Percentiles rank a stretch among this genome's conserved stretches.
Conservation (phyloP, 495 filamentous ascomycete genomes). For the Clohesyomyces aquaticus region DNA sequence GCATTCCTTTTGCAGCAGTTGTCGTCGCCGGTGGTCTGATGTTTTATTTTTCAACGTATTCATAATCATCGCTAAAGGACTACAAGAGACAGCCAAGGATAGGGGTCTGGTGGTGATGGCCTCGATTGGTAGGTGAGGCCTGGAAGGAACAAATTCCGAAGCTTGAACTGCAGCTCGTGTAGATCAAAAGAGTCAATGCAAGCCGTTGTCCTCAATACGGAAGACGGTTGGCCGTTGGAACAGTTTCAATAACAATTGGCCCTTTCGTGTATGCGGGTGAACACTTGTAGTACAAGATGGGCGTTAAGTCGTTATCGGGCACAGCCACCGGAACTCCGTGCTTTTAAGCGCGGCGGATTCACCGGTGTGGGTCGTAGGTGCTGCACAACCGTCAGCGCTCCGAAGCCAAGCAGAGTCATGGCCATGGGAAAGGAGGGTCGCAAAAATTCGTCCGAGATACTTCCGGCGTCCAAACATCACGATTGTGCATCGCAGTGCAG, state of each 20-base stretch:
- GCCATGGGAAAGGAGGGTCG: not conserved
- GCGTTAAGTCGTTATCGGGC: conserved; percentile 21
- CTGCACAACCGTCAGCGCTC: conserved; percentile 1
- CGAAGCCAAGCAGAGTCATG: not conserved
- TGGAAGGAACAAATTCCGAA: no score
- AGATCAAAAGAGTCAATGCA: not conserved
- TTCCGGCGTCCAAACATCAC: conserved; percentile 3
- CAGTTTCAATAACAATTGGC: not conserved
- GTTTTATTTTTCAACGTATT: not conserved
- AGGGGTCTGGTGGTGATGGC: not conserved
- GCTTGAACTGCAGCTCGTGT: not conserved
- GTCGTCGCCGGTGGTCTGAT: not conserved
- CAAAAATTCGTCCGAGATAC: not conserved
- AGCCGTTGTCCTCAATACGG: conserved; percentile 1
- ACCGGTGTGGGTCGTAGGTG: conserved; percentile 6
- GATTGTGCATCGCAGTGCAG: not conserved
- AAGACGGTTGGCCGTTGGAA: conserved; percentile 14
- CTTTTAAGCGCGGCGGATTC: conserved; percentile 20
- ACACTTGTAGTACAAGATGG: conserved; percentile 9
- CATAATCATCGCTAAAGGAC: not conserved
- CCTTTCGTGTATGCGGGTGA: conserved; percentile 29
- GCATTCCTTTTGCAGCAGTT: not conserved
- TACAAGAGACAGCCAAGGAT: conserved; percentile 1
- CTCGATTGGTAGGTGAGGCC: no score
- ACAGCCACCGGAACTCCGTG: conserved; percentile 10